phyloP scores from a whole-genome alignment of 1,284 basidiomycete species.

The Rhodotorula sp. region DNA sequence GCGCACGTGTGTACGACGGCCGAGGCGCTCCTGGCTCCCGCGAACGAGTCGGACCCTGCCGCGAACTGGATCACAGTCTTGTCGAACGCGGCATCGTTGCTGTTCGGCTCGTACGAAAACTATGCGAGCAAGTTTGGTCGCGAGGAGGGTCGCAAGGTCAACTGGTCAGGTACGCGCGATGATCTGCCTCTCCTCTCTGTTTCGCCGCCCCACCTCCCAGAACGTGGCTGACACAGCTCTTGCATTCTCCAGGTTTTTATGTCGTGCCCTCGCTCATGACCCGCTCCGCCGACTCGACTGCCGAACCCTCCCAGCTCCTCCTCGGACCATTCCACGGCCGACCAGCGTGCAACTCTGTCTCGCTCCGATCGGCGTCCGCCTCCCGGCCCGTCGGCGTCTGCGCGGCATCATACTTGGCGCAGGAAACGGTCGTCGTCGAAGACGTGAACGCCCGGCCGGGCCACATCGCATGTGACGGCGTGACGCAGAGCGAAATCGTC shows the following conservation, averaged over 20 bases:
- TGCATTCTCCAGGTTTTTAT: constrained; percentile 49
- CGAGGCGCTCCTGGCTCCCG: constrained; percentile 42
- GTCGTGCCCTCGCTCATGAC: constrained; percentile 47
- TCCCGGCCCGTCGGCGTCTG: constrained; percentile 48
- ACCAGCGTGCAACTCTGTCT: constrained; percentile 50
- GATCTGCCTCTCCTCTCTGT: neutral
- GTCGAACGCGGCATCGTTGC: constrained; percentile 29
- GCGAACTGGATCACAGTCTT: constrained; percentile 25
- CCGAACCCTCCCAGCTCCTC: constrained; percentile 43
- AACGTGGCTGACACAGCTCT: neutral
- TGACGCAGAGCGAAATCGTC: constrained; percentile 49
- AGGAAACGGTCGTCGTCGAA: constrained; percentile 46
- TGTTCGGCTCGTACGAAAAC: constrained; percentile 39
- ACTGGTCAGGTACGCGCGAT: constrained; percentile 32
- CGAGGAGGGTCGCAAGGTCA: constrained; percentile 27
- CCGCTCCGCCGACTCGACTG: constrained; percentile 16
- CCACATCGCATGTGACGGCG: constrained; percentile 52
- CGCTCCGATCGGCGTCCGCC: constrained; percentile 36
- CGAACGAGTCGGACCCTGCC: constrained; percentile 7
- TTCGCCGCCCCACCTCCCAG: neutral
- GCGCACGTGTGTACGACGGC: constrained; percentile 47
- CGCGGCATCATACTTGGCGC: constrained; percentile 47
- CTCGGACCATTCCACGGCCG: constrained; percentile 51
- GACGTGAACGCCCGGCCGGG: constrained; percentile 49
- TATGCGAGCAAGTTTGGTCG: constrained; percentile 19